A percentile compares a stretch with the other conserved stretches of the same genome.
phyloP scores from a whole-genome alignment of 257 asterid species.

The Parsonsia alboflavescens region DNA sequence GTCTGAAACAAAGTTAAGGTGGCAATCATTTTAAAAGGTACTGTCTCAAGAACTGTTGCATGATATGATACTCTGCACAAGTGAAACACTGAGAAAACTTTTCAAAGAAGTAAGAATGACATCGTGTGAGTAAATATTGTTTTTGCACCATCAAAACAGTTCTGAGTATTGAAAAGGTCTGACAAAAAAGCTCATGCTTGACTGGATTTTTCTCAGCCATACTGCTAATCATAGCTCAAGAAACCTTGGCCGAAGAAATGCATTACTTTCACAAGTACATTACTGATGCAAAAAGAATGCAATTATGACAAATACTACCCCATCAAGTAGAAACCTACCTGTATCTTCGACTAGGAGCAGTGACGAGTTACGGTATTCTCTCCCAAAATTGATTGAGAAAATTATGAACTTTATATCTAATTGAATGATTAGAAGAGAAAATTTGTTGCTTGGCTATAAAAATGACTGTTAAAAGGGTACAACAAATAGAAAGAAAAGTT shows the following conservation, averaged over 20 bases:
- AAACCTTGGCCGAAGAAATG: neutral
- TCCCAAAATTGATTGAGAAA: neutral
- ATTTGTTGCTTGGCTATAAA: neutral
- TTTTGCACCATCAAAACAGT: neutral
- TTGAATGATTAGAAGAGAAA: neutral
- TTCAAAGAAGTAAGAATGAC: neutral
- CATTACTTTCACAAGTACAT: neutral
- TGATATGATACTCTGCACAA: slow-evolving; percentile 73
- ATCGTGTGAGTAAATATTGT: neutral
- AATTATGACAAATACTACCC: neutral
- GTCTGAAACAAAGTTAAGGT: slow-evolving; percentile 86
- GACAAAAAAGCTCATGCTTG: neutral
- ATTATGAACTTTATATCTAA: neutral
- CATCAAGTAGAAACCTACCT: too few species aligned
- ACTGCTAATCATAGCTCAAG: neutral
- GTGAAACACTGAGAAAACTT: slow-evolving; percentile 9
- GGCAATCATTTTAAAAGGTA: slow-evolving; percentile 84
- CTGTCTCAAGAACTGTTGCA: slow-evolving; percentile 84
- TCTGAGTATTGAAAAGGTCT: neutral
- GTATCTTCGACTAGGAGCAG: too few species aligned
- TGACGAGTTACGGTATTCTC: too few species aligned
- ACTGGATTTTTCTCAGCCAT: neutral
- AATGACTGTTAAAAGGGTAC: neutral
- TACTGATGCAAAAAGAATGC: neutral
- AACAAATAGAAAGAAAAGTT: too few species aligned